Percentiles rank a stretch among this genome's conserved stretches.
Evolutionary conservation across 2,329 filamentous ascomycete genomes (phyloP).

Genomic region (Graphilbum ipis-grandicollis): DNA sequence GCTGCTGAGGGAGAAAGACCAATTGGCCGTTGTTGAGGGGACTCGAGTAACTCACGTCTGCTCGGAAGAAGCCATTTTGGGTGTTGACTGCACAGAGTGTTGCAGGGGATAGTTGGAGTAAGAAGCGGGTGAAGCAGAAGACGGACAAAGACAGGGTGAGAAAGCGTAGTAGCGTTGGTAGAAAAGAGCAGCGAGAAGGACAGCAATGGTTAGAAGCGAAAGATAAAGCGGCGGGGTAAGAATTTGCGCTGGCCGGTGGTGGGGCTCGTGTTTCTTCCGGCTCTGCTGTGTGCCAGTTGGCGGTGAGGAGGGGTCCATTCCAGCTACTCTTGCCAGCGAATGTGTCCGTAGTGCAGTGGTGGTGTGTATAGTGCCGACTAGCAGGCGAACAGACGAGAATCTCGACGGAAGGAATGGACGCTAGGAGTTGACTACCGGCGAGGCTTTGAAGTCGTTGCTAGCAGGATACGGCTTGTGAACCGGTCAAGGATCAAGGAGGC

Average conservation of each 20-base stretch:
- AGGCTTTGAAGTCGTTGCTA: too few species aligned
- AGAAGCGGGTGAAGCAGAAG: conserved; percentile 1
- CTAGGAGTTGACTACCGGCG: too few species aligned
- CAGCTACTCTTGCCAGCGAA: too few species aligned
- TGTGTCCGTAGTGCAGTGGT: too few species aligned
- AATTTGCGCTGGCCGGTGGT: conserved; percentile 13
- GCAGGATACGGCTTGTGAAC: too few species aligned
- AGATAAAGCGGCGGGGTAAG: conserved; percentile 23
- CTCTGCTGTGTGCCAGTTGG: neutral
- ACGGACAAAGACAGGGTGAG: conserved; percentile 2
- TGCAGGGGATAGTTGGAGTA: conserved; percentile 14
- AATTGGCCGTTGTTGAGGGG: too few species aligned
- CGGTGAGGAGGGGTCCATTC: neutral
- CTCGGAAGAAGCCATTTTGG: conserved; percentile 59
- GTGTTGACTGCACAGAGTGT: conserved; percentile 12
- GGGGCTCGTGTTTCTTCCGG: conserved; percentile 3
- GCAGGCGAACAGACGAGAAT: neutral
- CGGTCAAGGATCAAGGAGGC: too few species aligned
- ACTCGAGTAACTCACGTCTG: conserved; percentile 93
- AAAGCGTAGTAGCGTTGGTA: conserved; percentile 4
- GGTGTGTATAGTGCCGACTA: neutral
- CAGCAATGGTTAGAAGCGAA: conserved; percentile 13
- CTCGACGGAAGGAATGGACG: too few species aligned
- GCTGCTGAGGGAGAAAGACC: too few species aligned
- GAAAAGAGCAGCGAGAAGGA: conserved; percentile 7